Conservation (phyloP, 768 basidiomycete species). For the Tulasnella sp. region DNA sequence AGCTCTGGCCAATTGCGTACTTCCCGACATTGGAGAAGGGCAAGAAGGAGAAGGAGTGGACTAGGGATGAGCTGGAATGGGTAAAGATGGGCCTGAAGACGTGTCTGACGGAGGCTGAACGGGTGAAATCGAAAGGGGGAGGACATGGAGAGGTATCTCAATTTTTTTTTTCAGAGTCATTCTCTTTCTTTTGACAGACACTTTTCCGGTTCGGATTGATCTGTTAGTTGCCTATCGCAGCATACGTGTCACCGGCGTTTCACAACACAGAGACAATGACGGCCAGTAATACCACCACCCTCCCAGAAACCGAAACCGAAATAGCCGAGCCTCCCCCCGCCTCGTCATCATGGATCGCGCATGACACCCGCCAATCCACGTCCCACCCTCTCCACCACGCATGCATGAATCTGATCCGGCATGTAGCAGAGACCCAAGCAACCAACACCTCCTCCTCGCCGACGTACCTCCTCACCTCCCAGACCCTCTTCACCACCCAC, state of each 20-base stretch:
- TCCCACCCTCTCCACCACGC: slow-evolving; percentile 79
- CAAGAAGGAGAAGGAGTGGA: slow-evolving; percentile 46
- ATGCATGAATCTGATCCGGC: slow-evolving; percentile 60
- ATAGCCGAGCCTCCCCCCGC: too few relatives aligned
- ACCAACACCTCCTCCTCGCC: not conserved
- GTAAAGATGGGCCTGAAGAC: slow-evolving; percentile 53
- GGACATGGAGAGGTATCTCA: too few relatives aligned
- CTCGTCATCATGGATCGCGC: slow-evolving; percentile 28
- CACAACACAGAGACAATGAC: not conserved
- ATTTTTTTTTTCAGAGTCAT: too few relatives aligned
- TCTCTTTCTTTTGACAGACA: too few relatives aligned
- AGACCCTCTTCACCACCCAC: slow-evolving; percentile 80
- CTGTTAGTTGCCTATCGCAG: slow-evolving; percentile 59
- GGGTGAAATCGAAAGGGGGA: not conserved
- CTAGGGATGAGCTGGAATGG: slow-evolving; percentile 57
- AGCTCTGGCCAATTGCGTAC: slow-evolving; percentile 80
- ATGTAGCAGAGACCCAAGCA: slow-evolving; percentile 27
- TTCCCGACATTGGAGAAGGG: slow-evolving; percentile 54
- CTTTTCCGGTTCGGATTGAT: not conserved
- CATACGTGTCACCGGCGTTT: slow-evolving; percentile 50
- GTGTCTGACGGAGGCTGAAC: slow-evolving; percentile 38
- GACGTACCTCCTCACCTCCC: slow-evolving; percentile 71
- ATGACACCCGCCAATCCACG: slow-evolving; percentile 60
- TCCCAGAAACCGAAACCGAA: too few relatives aligned
- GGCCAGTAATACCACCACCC: too few relatives aligned